Base-by-base conservation (phyloP, 352 stramenopile genomes). In the Phytophthora meadii region DNA sequence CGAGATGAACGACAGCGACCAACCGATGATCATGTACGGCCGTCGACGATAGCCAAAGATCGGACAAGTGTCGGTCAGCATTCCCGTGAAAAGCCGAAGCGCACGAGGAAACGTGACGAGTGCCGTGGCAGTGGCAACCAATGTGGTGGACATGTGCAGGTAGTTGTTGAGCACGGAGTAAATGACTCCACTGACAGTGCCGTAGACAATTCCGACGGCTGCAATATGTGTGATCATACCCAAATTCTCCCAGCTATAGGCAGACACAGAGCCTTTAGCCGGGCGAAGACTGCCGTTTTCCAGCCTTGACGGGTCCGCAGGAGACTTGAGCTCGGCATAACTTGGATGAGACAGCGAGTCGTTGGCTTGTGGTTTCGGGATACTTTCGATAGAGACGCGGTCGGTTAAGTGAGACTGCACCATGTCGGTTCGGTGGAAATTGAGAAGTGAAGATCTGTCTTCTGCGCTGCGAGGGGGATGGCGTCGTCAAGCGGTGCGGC, bases 11-110 rank as follows among this genome's bases (percentile, higher is more conserved):
- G 63, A 64, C 40, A 84, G 11, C 8, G n/a, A 48, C 79, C 78
- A 88, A 5, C 87, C 87, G 30, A 90, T 51, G n/a, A 90, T 74
- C 71, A 95, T 82, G 65, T 97, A 97, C 24, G 87, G 82, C n/a
- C 87, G 88, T 4, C 87, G 72, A 3, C 83, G 88, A 50, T 89
- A 89, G 40, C 87, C 83, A 52, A 76, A 81, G 59, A 97, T 90
- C 14, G 89, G 89, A 30, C 81, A 74, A 44, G 74, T 87, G 65
- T 97, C 89, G 1, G 72, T 83, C 5, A 95, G 45, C 42, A 95
- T 77, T 30, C 79, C 86, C 44, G 85, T 82, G 22, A 94, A 73
- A 28, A 84, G 36, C 1, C 77, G 77, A 39, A 87, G 78, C 5
- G 73, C 66, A 9, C 77, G 76, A 4, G 77, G 76, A 32, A 84